Evolutionary conservation across 352 stramenopile species (phyloP).

Genomic region (Albugo candida): DNA sequence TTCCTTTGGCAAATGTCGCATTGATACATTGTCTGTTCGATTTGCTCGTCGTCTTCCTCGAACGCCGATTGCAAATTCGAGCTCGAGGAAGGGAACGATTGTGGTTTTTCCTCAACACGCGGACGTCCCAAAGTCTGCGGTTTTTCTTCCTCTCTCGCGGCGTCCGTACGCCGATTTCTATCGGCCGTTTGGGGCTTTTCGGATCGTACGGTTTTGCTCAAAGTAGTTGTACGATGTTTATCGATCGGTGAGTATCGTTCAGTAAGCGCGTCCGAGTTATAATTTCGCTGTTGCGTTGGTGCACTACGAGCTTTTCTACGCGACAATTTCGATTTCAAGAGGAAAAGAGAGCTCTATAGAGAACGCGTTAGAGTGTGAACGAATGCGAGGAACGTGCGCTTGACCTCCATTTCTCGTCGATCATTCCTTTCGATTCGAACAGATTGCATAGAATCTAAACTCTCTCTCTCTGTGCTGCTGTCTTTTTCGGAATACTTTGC

Average conservation of each 20-base stretch:
- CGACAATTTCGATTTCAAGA: slow-evolving; percentile 72
- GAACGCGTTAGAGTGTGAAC: not conserved
- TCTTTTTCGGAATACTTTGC: not conserved
- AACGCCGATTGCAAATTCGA: slow-evolving; percentile 6
- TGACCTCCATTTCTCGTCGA: slow-evolving; percentile 22
- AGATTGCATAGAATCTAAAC: not conserved
- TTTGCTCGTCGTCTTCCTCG: slow-evolving; percentile 29
- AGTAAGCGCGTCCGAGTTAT: not conserved
- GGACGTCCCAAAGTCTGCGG: not conserved
- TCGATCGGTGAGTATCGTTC: not conserved
- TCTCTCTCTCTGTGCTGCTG: too few species aligned
- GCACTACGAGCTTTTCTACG: slow-evolving; percentile 44
- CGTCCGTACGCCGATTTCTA: slow-evolving; percentile 3
- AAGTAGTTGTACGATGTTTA: not conserved
- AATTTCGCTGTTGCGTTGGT: slow-evolving; percentile 24
- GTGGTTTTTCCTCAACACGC: slow-evolving; percentile 20
- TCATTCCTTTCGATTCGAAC: not conserved
- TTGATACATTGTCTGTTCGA: slow-evolving; percentile 31
- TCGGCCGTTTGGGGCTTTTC: not conserved
- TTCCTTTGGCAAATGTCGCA: slow-evolving; percentile 66
- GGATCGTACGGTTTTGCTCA: too few species aligned
- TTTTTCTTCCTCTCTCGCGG: not conserved
- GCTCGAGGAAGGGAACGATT: slow-evolving; percentile 17
- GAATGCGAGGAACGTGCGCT: slow-evolving; percentile 11
- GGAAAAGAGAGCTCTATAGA: slow-evolving; percentile 34